These are phyloP conservation scores for Aspergillus ruber DNA, from an alignment of 2,329 filamentous ascomycete species.

Conservation along the genomic window DNA sequence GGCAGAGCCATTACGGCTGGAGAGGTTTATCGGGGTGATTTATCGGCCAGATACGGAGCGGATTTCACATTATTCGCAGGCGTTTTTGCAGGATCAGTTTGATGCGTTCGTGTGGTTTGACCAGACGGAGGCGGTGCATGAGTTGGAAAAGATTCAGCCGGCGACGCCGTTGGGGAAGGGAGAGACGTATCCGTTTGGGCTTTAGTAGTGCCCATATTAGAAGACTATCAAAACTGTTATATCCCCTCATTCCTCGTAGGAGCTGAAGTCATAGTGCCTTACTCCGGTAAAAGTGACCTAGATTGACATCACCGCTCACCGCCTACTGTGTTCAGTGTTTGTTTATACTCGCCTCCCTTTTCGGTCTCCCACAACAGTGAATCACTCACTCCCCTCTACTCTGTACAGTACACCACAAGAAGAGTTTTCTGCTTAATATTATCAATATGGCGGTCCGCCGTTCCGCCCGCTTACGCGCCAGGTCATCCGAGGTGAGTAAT, in stretches of 20 bases:
- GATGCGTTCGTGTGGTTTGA: constrained; percentile 49
- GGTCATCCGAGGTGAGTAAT: constrained; percentile 27
- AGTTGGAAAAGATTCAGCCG: constrained; percentile 44
- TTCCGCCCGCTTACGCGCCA: constrained; percentile 35
- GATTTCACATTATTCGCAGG: constrained; percentile 44
- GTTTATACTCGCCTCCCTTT: constrained; percentile 1
- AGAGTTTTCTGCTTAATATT: constrained; percentile 2
- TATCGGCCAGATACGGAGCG: constrained; percentile 47
- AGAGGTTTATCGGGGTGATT: constrained; percentile 50
- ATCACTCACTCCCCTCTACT: neutral
- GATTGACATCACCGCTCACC: constrained; percentile 3
- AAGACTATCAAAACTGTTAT: no score
- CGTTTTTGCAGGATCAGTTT: constrained; percentile 44
- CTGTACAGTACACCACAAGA: neutral
- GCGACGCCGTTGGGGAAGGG: constrained; percentile 35
- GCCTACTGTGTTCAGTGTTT: constrained; percentile 1
- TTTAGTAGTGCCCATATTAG: no score
- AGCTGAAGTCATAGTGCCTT: neutral
- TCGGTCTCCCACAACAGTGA: neutral
- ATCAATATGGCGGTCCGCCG: constrained; percentile 33
- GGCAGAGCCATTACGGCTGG: constrained; percentile 31
- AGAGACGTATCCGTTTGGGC: constrained; percentile 49
- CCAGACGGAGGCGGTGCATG: constrained; percentile 37
- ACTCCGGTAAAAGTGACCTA: neutral
- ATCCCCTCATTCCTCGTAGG: neutral